Evolutionary conservation across 225 moss, liverwort and hornwort species (phyloP), one percentile per base, ranked within the genome.

Genomic region (Neckera pumila): DNA sequence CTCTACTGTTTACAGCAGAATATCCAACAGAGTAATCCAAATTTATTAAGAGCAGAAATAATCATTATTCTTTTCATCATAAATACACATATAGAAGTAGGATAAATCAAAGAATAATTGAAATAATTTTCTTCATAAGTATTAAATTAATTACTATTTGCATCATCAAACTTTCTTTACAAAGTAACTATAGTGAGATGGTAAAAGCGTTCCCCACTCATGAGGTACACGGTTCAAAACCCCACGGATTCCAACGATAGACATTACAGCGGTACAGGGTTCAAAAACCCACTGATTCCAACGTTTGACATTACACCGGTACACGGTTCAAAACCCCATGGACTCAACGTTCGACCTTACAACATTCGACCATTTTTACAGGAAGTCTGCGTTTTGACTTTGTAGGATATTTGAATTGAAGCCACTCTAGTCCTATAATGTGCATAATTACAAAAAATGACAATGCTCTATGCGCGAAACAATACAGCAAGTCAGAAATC

Each of bases 211-310:
- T 85, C 63, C 88, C 64, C 88, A 83, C 27, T n/a, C 79, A 79
- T 31, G 23, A 91, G 91, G 87, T 89, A 38, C 91, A 89, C 82
- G 89, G 85, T 85, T 91, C 91, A 70, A 86, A 66, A 76, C 87
- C 89, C 83, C 66, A 73, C 62, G 62, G 69, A 80, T n/a, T 80
- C 67, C 80, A 75, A 33, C 12, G 7, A 47, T 33, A 43, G 53
- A 80, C 80, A 33, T 65, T 17, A 18, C 10, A 75, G 77, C 4
- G 87, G 81, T 70, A 56, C 81, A 87, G 62, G 86, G 76, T 69
- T 89, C 91, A 81, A 83, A 56, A 84, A 21, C 80, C 73, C 53
- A 74, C 47, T 69, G 69, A 80, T 43, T 80, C 74, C 84, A 81
- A 56, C 14, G 21, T 61, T 51, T 60, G 43, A 76, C 81, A 54